Evolutionary conservation across 1,284 basidiomycete species (phyloP).

Genomic region (Flammula alnicola): DNA sequence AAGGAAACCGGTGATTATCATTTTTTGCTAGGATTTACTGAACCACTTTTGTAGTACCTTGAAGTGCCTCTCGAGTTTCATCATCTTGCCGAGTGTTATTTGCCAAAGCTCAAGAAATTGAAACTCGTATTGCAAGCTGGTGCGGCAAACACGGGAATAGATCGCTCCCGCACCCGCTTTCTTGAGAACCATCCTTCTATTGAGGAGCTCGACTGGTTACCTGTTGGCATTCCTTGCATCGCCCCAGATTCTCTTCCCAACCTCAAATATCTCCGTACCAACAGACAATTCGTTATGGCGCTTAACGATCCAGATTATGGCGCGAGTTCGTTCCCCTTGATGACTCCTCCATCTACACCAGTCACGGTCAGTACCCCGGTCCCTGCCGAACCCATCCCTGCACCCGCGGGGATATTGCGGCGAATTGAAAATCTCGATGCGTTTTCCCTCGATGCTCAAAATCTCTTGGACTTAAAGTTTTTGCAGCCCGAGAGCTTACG

Average conservation of each 20-base stretch:
- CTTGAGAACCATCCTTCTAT: slow-evolving; percentile 45
- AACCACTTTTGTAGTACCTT: slow-evolving; percentile 33
- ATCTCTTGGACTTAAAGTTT: slow-evolving; percentile 31
- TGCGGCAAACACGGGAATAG: slow-evolving; percentile 31
- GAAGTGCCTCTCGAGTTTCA: slow-evolving; percentile 48
- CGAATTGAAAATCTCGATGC: slow-evolving; percentile 40
- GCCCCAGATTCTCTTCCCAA: slow-evolving; percentile 37
- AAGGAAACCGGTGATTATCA: slow-evolving; percentile 19
- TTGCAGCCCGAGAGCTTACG: slow-evolving; percentile 31
- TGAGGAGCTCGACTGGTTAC: slow-evolving; percentile 47
- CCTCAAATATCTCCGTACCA: slow-evolving; percentile 40
- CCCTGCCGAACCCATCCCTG: slow-evolving; percentile 15
- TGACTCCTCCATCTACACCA: slow-evolving; percentile 25
- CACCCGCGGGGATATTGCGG: slow-evolving; percentile 23
- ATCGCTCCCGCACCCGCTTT: slow-evolving; percentile 40
- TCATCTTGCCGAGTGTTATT: slow-evolving; percentile 36
- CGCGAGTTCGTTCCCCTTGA: slow-evolving; percentile 11
- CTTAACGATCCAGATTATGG: slow-evolving; percentile 29
- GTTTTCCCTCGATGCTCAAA: slow-evolving; percentile 30
- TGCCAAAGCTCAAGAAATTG: slow-evolving; percentile 44
- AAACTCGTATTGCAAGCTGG: slow-evolving; percentile 43
- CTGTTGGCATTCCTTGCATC: slow-evolving; percentile 32
- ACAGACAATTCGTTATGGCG: slow-evolving; percentile 34
- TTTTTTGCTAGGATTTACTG: slow-evolving; percentile 1
- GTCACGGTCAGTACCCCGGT: slow-evolving; percentile 18